These are phyloP conservation scores for Vitis hybrid DNA, from an alignment of 177 flowering plant species.

Conservation along the genomic window DNA sequence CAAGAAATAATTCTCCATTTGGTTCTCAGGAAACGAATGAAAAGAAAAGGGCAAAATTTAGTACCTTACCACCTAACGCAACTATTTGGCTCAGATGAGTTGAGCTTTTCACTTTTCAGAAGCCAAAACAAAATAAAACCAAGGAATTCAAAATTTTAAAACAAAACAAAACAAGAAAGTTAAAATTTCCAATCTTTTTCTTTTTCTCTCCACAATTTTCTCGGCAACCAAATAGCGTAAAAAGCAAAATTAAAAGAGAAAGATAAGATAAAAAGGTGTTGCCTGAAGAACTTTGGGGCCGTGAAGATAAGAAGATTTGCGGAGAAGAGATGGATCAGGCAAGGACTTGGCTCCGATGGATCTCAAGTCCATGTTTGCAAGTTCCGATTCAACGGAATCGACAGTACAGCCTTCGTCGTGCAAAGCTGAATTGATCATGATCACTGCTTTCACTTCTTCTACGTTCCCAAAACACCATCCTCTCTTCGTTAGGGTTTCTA, in stretches of 20 bases:
- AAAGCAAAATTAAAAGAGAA: background rate
- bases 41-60: too few relatives aligned
- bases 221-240: background rate
- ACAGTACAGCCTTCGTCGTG: constrained; percentile 26
- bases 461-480: constrained; percentile 68
- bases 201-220: background rate
- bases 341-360: constrained; percentile 71
- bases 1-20: too few relatives aligned
- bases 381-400: constrained; percentile 64
- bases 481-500: constrained; percentile 47
- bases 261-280: constrained; percentile 3
- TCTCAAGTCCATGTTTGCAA: constrained; percentile 67
- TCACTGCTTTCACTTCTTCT: constrained; percentile 36
- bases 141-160: background rate
- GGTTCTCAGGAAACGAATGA: too few relatives aligned
- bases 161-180: background rate
- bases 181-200: background rate
- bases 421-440: constrained; percentile 30
- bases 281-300: constrained; percentile 90
- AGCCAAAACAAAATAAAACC: too few relatives aligned
- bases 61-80: too few relatives aligned
- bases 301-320: constrained; percentile 47
- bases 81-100: too few relatives aligned
- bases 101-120: too few relatives aligned
- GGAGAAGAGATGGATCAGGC: constrained; percentile 52